phyloP scores from a whole-genome alignment of 2,329 filamentous ascomycete genomes.

The Alternaria hordeiaustralica region DNA sequence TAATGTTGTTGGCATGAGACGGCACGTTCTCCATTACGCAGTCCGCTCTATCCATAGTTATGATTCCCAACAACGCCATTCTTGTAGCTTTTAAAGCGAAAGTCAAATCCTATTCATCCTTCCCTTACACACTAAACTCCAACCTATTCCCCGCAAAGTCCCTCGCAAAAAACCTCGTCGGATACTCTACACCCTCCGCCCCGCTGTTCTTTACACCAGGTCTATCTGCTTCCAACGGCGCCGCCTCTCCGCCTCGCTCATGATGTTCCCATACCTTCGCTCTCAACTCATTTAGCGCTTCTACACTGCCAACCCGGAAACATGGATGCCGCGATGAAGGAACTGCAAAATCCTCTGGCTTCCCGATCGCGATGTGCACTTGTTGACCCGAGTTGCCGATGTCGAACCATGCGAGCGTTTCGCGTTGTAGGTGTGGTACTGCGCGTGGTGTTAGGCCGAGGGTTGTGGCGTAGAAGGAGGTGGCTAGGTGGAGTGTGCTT shows the following conservation, averaged over 20 bases:
- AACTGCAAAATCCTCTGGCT: not conserved
- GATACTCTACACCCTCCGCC: constrained; percentile 64
- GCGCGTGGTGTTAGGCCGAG: constrained; percentile 61
- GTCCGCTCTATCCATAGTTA: no score
- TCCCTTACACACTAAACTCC: constrained; percentile 46
- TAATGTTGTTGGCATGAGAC: not conserved
- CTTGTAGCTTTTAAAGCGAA: not conserved
- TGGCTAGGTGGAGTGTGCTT: not conserved
- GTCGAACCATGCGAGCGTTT: constrained; percentile 63
- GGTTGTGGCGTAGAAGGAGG: not conserved
- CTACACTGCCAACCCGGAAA: not conserved
- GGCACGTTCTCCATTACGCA: not conserved
- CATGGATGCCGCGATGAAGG: not conserved
- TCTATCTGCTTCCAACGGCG: constrained; percentile 62
- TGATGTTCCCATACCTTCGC: constrained; percentile 51
- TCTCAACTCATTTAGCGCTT: not conserved
- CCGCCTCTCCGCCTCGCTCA: constrained; percentile 55
- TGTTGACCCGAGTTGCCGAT: constrained; percentile 57
- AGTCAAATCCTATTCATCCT: not conserved
- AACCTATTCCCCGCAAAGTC: constrained; percentile 52
- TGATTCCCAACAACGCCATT: not conserved
- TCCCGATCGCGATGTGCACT: constrained; percentile 51
- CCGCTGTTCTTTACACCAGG: constrained; percentile 56
- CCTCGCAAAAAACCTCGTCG: constrained; percentile 66
- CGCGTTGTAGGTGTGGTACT: constrained; percentile 61